Conservation (phyloP, 2,329 filamentous ascomycete genomes). For the Ophiocordyceps polyrhachis-furcata region DNA sequence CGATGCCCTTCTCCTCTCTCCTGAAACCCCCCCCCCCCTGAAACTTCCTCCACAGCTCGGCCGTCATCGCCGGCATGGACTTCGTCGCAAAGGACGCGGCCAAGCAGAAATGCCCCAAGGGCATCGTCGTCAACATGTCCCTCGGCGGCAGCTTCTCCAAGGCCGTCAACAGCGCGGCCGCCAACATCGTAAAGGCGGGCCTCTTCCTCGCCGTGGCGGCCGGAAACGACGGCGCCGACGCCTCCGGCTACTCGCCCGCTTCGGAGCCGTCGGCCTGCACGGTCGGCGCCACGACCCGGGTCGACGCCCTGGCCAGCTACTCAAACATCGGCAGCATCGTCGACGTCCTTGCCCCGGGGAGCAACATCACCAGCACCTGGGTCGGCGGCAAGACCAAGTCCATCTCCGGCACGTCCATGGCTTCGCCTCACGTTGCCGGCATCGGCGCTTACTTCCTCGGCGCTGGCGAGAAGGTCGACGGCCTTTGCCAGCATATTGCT, state of each 20-base stretch:
- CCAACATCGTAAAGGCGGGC: slow-evolving; percentile 20
- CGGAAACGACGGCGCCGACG: slow-evolving; percentile 27
- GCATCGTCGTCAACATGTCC: slow-evolving; percentile 34
- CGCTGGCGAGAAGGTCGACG: slow-evolving; percentile 22
- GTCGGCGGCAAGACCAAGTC: slow-evolving; percentile 16
- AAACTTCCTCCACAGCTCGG: slow-evolving; percentile 12
- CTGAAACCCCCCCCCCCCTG: too few relatives aligned
- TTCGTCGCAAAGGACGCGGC: slow-evolving; percentile 18
- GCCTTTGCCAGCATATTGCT: slow-evolving; percentile 27
- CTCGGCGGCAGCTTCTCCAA: slow-evolving; percentile 27
- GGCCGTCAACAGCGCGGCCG: slow-evolving; percentile 29
- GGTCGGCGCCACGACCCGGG: slow-evolving; percentile 23
- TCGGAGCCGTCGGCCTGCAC: slow-evolving; percentile 26
- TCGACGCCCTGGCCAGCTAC: slow-evolving; percentile 21
- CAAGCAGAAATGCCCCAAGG: slow-evolving; percentile 19
- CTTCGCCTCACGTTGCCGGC: slow-evolving; percentile 20
- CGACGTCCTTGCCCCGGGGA: slow-evolving; percentile 31
- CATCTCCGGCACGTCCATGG: slow-evolving; percentile 25
- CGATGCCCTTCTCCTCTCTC: neutral
- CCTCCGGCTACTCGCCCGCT: slow-evolving; percentile 25
- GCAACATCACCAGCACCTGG: slow-evolving; percentile 24
- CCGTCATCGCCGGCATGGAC: slow-evolving; percentile 25
- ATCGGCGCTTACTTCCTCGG: slow-evolving; percentile 24
- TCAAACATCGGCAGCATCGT: slow-evolving; percentile 30
- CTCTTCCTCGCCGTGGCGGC: slow-evolving; percentile 36